Conservation (phyloP, 1,139 yeast genomes). For the Sporopachydermia cereana region DNA sequence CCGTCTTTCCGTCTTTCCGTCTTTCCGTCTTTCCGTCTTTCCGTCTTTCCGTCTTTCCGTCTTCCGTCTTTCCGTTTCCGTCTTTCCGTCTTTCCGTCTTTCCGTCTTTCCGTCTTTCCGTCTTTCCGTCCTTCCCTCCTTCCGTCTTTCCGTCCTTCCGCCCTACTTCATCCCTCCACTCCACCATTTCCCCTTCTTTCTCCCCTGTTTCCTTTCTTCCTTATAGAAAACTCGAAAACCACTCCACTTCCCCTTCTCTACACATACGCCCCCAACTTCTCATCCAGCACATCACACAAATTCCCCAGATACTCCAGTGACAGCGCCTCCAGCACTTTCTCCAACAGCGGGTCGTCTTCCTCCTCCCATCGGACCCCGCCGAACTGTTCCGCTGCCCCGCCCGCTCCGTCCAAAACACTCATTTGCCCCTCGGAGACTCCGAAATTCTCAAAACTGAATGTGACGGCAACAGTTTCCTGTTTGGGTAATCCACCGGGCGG, state of each 20-base stretch:
- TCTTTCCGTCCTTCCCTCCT: too few relatives aligned
- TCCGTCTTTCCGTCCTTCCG: too few relatives aligned
- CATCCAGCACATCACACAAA: conserved; percentile 3
- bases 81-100: too few relatives aligned
- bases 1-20: too few relatives aligned
- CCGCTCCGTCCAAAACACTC: background rate
- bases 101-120: too few relatives aligned
- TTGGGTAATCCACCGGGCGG: background rate
- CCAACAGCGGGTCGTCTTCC: conserved; percentile 1
- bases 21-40: too few relatives aligned
- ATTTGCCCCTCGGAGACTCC: background rate
- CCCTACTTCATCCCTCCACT: too few relatives aligned
- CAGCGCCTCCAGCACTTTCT: conserved; percentile 2
- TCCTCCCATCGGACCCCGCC: background rate
- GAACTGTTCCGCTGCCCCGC: background rate
- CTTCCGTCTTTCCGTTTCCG: too few relatives aligned
- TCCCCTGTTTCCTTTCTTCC: too few relatives aligned
- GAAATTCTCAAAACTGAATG: background rate
- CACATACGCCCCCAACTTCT: background rate
- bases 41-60: too few relatives aligned
- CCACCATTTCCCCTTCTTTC: too few relatives aligned
- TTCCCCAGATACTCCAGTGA: background rate
- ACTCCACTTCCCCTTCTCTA: background rate
- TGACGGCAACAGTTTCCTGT: background rate
- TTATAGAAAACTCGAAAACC: too few relatives aligned